phyloP scores from a whole-genome alignment of 1,284 basidiomycete species.

The Takashimella koratensis region DNA sequence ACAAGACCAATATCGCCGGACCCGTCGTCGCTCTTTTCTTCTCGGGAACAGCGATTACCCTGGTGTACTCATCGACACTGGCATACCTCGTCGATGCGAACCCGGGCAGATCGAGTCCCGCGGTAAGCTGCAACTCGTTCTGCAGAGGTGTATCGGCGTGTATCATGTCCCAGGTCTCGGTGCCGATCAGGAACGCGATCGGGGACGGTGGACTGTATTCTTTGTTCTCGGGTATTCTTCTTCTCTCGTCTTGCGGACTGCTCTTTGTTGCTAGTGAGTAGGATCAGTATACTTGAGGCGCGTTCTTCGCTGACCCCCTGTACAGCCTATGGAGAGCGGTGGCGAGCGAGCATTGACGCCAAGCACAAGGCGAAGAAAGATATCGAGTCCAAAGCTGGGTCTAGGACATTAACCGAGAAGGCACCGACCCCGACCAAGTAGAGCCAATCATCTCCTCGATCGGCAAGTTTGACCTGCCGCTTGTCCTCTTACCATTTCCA shows the following conservation, averaged over 20 bases:
- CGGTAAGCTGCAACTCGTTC: conserved; percentile 44
- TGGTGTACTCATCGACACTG: conserved; percentile 46
- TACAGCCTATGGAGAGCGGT: conserved; percentile 24
- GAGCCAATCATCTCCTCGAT: too few species aligned
- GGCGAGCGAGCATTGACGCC: conserved; percentile 18
- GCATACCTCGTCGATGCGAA: conserved; percentile 68
- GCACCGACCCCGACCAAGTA: too few species aligned
- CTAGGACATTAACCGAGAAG: too few species aligned
- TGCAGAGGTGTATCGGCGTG: conserved; percentile 41
- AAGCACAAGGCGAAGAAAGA: not conserved
- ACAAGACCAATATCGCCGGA: conserved; percentile 59
- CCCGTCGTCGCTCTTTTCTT: conserved; percentile 58
- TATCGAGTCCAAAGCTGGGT: not conserved
- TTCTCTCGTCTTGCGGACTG: conserved; percentile 45
- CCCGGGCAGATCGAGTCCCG: conserved; percentile 41
- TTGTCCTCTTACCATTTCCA: too few species aligned
- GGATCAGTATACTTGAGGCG: not conserved
- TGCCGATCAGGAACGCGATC: conserved; percentile 51
- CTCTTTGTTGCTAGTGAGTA: conserved; percentile 24
- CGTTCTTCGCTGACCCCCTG: not conserved
- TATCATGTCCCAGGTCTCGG: conserved; percentile 43
- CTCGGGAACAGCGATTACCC: conserved; percentile 67
- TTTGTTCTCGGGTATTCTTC: conserved; percentile 62
- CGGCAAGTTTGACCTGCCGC: too few species aligned
- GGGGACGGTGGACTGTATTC: conserved; percentile 73